These are phyloP conservation scores for Dactylorhiza incarnata DNA, from an alignment of 106 monocot genomes.

Conservation along the genomic window DNA sequence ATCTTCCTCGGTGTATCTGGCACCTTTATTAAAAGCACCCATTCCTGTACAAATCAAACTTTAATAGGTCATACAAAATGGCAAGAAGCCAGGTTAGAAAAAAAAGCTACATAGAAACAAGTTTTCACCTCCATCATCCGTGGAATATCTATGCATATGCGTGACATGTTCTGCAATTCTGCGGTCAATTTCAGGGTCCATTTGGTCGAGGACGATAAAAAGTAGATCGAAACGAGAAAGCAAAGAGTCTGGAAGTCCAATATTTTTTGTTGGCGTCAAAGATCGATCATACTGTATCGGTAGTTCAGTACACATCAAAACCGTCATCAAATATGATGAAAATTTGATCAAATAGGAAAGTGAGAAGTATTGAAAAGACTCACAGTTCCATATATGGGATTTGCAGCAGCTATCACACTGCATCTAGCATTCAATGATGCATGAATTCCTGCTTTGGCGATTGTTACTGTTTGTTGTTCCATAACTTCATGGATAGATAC, in stretches of 20 bases:
- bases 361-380: slow-evolving; percentile 11
- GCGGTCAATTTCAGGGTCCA: slow-evolving; percentile 95
- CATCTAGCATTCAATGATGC: slow-evolving; percentile 99
- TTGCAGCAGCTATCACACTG: slow-evolving; percentile 97
- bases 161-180: slow-evolving; percentile 89
- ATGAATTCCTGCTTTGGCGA: slow-evolving; percentile 99
- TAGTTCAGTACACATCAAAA: slow-evolving; percentile 8
- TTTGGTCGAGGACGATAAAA: slow-evolving; percentile 99
- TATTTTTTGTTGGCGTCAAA: slow-evolving; percentile 94
- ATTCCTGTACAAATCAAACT: slow-evolving; percentile 29
- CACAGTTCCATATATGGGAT: slow-evolving; percentile 99
- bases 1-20: slow-evolving; percentile 85
- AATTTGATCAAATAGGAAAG: not conserved
- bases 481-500: slow-evolving; percentile 99
- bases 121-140: slow-evolving; percentile 54
- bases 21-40: slow-evolving; percentile 34
- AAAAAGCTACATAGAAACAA: not conserved
- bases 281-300: slow-evolving; percentile 85
- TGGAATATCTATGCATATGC: slow-evolving; percentile 94
- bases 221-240: slow-evolving; percentile 97
- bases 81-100: not conserved
- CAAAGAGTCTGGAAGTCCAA: slow-evolving; percentile 97
- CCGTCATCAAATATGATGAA: not conserved
- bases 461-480: slow-evolving; percentile 99
- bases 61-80: not conserved